These are phyloP conservation scores for Intubia oerlemansii DNA, from an alignment of 2,329 filamentous ascomycete species.

Conservation along the genomic window DNA sequence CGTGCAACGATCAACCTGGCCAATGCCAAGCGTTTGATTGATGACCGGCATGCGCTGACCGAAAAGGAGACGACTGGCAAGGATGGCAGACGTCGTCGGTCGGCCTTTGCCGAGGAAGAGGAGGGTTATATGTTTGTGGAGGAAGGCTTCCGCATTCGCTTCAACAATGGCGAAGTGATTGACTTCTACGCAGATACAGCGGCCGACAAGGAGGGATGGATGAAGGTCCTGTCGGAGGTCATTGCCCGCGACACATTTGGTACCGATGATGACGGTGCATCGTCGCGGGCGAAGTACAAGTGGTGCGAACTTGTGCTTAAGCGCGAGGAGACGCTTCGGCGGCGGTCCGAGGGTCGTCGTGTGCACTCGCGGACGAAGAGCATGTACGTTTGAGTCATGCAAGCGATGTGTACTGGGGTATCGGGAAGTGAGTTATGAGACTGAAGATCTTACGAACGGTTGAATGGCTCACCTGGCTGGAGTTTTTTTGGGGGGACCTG, in stretches of 20 bases:
- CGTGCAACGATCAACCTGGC: slow-evolving; percentile 91
- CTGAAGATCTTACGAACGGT: no score
- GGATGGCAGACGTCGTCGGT: slow-evolving; percentile 65
- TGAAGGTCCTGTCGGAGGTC: slow-evolving; percentile 63
- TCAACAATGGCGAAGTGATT: slow-evolving; percentile 94
- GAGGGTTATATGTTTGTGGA: slow-evolving; percentile 99
- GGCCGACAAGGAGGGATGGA: slow-evolving; percentile 82
- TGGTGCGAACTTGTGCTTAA: slow-evolving; percentile 50
- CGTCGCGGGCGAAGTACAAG: slow-evolving; percentile 26
- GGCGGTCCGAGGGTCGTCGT: slow-evolving; percentile 27
- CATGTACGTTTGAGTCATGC: no score
- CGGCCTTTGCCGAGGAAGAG: slow-evolving; percentile 92
- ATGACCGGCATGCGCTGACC: slow-evolving; percentile 66
- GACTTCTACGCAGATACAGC: slow-evolving; percentile 92
- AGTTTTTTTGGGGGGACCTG: no score
- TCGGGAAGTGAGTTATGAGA: no score
- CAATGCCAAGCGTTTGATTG: slow-evolving; percentile 82
- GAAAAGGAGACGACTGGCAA: slow-evolving; percentile 65
- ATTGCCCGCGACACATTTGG: slow-evolving; percentile 28
- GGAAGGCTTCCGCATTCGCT: slow-evolving; percentile 95
- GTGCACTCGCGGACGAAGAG: slow-evolving; percentile 37
- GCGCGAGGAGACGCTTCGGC: slow-evolving; percentile 36
- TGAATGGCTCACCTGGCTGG: no score
- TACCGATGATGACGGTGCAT: slow-evolving; percentile 19
- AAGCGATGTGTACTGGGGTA: no score